Conservation (phyloP, 768 basidiomycete genomes). For the Tulasnella sp. region DNA sequence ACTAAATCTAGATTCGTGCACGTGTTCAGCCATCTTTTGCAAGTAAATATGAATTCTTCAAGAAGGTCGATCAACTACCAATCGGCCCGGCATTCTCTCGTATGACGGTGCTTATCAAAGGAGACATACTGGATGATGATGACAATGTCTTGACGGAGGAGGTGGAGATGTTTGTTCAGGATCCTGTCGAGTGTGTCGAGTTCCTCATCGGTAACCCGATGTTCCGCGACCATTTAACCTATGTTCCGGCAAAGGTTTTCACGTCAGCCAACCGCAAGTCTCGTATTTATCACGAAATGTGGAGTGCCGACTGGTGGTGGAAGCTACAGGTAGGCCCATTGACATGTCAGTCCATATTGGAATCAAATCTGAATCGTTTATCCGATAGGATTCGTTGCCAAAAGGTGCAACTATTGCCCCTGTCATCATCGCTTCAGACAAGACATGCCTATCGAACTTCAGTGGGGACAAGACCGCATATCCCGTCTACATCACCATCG, state of each 20-base stretch:
- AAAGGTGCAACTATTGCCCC: constrained; percentile 29
- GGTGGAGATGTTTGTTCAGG: constrained; percentile 22
- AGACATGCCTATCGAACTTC: constrained; percentile 31
- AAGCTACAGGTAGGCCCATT: constrained; percentile 1
- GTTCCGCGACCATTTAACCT: constrained; percentile 24
- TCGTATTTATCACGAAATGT: constrained; percentile 21
- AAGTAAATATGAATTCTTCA: not conserved
- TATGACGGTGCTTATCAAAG: not conserved
- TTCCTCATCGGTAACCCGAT: constrained; percentile 24
- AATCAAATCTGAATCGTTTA: too few species aligned
- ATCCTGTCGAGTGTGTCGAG: constrained; percentile 23
- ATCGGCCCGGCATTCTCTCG: not conserved
- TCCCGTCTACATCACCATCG: constrained; percentile 36
- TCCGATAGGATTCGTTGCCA: constrained; percentile 1
- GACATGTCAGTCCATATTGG: not conserved
- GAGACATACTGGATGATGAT: not conserved
- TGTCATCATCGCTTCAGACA: constrained; percentile 37
- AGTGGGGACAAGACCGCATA: constrained; percentile 32
- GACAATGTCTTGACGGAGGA: not conserved
- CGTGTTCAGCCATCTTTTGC: not conserved
- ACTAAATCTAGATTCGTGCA: too few species aligned
- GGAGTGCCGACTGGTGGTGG: constrained; percentile 15
- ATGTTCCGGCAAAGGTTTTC: constrained; percentile 25
- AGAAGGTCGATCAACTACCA: constrained; percentile 6
- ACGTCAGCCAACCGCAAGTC: constrained; percentile 13